These are phyloP conservation scores for Corynascus novoguineensis DNA, from an alignment of 495 filamentous ascomycete species.

Conservation along the genomic window DNA sequence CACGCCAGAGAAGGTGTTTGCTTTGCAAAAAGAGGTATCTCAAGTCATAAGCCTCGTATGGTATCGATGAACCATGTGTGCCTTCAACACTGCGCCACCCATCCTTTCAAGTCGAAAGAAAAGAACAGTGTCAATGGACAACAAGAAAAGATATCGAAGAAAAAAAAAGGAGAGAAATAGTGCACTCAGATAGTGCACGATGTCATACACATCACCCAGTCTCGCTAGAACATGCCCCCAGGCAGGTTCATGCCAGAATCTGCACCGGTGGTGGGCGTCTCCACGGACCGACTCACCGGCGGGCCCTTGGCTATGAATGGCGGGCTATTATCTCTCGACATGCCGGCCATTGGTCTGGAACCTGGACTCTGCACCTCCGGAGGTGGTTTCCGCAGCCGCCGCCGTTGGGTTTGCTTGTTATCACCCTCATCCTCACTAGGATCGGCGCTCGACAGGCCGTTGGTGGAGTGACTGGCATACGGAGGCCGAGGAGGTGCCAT, in stretches of 20 bases:
- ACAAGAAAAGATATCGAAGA: slow-evolving; percentile 19
- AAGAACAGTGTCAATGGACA: no score
- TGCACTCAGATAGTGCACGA: slow-evolving; percentile 1
- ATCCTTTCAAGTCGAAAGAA: slow-evolving; percentile 10
- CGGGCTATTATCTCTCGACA: slow-evolving; percentile 38
- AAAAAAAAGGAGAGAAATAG: slow-evolving; percentile 23
- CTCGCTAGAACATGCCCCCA: slow-evolving; percentile 42
- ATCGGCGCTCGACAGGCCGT: slow-evolving; percentile 19
- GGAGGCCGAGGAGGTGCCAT: slow-evolving; percentile 23
- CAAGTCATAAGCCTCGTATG: slow-evolving; percentile 26
- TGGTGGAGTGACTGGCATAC: slow-evolving; percentile 19
- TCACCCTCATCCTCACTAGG: slow-evolving; percentile 47
- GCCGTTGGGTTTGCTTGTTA: slow-evolving; percentile 31
- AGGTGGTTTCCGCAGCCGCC: slow-evolving; percentile 47
- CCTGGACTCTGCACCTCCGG: slow-evolving; percentile 39
- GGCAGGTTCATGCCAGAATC: slow-evolving; percentile 30
- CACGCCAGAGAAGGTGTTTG: slow-evolving; percentile 12
- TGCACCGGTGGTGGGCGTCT: slow-evolving; percentile 5
- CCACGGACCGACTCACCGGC: slow-evolving; percentile 22
- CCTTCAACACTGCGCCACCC: not conserved
- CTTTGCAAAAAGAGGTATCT: slow-evolving; percentile 28
- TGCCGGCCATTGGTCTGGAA: slow-evolving; percentile 38
- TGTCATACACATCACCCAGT: slow-evolving; percentile 10
- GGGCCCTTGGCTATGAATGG: slow-evolving; percentile 29
- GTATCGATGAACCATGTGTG: not conserved